Evolutionary conservation across 306 rosid species (phyloP).

Genomic region (Lablab purpureus): DNA sequence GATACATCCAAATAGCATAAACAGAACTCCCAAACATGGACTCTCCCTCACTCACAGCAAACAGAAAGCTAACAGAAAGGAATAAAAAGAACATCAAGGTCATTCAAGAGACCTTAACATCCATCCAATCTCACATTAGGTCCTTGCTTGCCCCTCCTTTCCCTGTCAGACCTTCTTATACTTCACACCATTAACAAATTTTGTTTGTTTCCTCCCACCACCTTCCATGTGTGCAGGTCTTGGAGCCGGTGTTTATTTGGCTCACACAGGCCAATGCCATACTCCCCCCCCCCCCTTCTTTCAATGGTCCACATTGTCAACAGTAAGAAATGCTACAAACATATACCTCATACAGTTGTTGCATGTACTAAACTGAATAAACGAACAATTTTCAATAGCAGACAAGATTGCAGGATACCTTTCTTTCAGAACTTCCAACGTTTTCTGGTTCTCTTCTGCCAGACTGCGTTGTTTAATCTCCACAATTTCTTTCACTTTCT

Average conservation of each 20-base stretch:
- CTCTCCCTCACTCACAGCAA: slow-evolving; percentile 26
- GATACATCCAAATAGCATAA: slow-evolving; percentile 17
- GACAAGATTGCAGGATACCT: slow-evolving; percentile 56
- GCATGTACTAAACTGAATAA: slow-evolving; percentile 14
- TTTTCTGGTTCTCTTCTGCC: slow-evolving; percentile 98
- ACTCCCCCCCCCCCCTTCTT: background rate
- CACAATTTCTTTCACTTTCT: slow-evolving; percentile 93
- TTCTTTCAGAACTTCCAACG: slow-evolving; percentile 87
- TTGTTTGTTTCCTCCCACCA: slow-evolving; percentile 34
- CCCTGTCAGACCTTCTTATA: slow-evolving; percentile 29
- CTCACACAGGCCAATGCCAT: slow-evolving; percentile 6
- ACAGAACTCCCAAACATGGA: slow-evolving; percentile 5
- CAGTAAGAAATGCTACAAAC: slow-evolving; percentile 16
- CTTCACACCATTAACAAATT: background rate
- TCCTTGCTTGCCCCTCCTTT: slow-evolving; percentile 24
- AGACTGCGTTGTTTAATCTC: slow-evolving; percentile 97
- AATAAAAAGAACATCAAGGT: background rate
- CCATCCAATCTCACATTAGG: slow-evolving; percentile 14
- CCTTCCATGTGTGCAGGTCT: slow-evolving; percentile 22
- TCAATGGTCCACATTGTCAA: background rate
- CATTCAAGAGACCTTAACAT: slow-evolving; percentile 22
- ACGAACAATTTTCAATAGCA: slow-evolving; percentile 41
- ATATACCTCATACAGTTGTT: slow-evolving; percentile 1
- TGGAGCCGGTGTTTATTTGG: slow-evolving; percentile 1
- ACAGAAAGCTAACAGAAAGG: slow-evolving; percentile 16